Evolutionary conservation across 176 grass and related monocot species (phyloP).

Genomic region (Carex pumila): DNA sequence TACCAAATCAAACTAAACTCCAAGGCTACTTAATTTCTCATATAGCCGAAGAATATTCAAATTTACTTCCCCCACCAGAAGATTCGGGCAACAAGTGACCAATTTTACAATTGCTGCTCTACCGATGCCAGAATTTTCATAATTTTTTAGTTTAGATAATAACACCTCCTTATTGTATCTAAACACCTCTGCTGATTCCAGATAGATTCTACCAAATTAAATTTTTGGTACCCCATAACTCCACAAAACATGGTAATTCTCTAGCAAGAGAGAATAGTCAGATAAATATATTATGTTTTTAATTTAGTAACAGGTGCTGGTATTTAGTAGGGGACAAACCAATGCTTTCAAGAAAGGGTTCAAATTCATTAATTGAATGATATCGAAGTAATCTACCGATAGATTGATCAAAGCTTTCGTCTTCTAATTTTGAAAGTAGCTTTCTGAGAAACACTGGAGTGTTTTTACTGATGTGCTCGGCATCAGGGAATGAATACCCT

Average conservation of each 20-base stretch:
- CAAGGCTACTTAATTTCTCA: constrained; percentile 34
- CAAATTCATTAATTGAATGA: constrained; percentile 50
- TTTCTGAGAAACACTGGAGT: constrained; percentile 32
- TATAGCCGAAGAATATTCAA: constrained; percentile 31
- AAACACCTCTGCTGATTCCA: constrained; percentile 43
- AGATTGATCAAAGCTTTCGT: constrained; percentile 8
- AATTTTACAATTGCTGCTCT: constrained; percentile 37
- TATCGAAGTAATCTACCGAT: constrained; percentile 32
- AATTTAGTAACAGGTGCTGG: constrained; percentile 29
- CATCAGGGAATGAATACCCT: constrained; percentile 26
- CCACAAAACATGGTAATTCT: constrained; percentile 44
- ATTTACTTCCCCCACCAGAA: constrained; percentile 37
- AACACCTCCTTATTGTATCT: constrained; percentile 27
- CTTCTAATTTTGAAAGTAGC: constrained; percentile 21
- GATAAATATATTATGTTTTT: constrained; percentile 37
- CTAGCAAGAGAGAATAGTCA: constrained; percentile 34
- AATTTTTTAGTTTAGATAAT: constrained; percentile 28
- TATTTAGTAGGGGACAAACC: constrained; percentile 31
- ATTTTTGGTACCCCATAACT: constrained; percentile 39
- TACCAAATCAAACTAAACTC: constrained; percentile 35
- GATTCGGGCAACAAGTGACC: constrained; percentile 35
- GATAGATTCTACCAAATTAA: constrained; percentile 48
- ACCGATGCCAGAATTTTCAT: constrained; percentile 38
- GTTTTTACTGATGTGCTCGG: constrained; percentile 53
- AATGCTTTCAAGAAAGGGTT: no score